Evolutionary conservation across 345 rosid species (phyloP), one percentile per base, ranked within the genome.

Genomic region (Eutrema japonicum): DNA sequence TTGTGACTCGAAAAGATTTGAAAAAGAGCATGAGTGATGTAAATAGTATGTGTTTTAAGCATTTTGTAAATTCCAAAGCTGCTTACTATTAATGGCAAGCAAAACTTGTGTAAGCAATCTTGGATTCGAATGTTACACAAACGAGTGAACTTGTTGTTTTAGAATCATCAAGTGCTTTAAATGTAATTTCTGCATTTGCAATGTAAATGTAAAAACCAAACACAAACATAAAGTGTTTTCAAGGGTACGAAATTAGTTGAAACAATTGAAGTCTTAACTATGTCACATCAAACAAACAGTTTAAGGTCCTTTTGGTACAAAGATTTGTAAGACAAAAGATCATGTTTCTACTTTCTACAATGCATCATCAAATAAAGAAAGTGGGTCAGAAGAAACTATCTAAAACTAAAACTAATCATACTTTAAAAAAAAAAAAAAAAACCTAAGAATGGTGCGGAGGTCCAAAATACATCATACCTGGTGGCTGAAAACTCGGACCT

Each of bases 401-500:
- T 60, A 38, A 27, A 13, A 14, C 67, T 59, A 70, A 29, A 38
- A 49, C 54, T 47, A 48, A 32, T 32, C 35, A 32, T 4, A 32
- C 35, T n/a, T 32, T 32, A 3, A 0, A 32, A 32, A 32, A 29
- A 29, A 29, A 26, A 4, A 2, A 8, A 51, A 27, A 29, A 0
- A 3, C 16, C 71, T 81, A 82, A 47, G 93, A 81, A 78, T 76
- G 92, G 38, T 87, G 81, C 53, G 84, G 85, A 32, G 64, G 89
- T 22, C 85, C 79, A 70, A 81, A 88, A 76, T 81, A 88, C 69
- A 78, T 77, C 85, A 87, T 83, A 49, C 90, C 84, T 7, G 90
- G 88, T 2, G 91, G 90, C 78, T 84, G 82, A 61, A 86, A 87
- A 74, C 79, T 82, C 37, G 80, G 92, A 60, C 89, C 83, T 5